Percentiles rank a stretch among this genome's conserved stretches.
Evolutionary conservation across 2,329 filamentous ascomycete genomes (phyloP).

Genomic region (Xylariaceae sp.): DNA sequence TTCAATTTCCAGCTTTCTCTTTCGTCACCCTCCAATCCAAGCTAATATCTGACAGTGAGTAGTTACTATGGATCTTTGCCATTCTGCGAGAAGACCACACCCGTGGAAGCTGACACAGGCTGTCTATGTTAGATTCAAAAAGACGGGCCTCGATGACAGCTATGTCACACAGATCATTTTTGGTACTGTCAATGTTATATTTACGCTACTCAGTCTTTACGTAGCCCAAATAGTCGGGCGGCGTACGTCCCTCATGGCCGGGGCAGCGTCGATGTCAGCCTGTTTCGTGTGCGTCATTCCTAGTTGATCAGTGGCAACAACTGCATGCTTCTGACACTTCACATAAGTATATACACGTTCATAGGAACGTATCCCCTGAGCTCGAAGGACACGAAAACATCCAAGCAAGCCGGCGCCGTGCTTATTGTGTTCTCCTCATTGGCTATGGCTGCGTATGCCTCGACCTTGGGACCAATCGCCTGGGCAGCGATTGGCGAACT

Average conservation of each 20-base stretch:
- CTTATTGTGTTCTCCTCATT: constrained; percentile 67
- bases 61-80: no score
- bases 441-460: constrained; percentile 64
- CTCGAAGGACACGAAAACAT: constrained; percentile 38
- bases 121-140: no score
- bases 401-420: constrained; percentile 49
- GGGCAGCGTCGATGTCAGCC: constrained; percentile 57
- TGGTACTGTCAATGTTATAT: constrained; percentile 62
- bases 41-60: no score
- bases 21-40: no score
- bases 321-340: no score
- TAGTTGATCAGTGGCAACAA: no score
- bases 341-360: constrained; percentile 42
- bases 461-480: constrained; percentile 66
- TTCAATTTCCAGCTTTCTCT: no score
- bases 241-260: constrained; percentile 58
- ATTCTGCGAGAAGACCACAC: no score
- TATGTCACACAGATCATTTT: constrained; percentile 67
- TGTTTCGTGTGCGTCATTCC: constrained; percentile 42
- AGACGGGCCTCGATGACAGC: constrained; percentile 61
- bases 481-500: constrained; percentile 64
- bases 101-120: no score
- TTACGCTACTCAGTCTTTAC: constrained; percentile 62
- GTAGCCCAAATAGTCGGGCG: constrained; percentile 64
- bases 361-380: constrained; percentile 46